Base-by-base conservation (phyloP, 139 green algal genomes). In the Haematococcus lacustris region DNA sequence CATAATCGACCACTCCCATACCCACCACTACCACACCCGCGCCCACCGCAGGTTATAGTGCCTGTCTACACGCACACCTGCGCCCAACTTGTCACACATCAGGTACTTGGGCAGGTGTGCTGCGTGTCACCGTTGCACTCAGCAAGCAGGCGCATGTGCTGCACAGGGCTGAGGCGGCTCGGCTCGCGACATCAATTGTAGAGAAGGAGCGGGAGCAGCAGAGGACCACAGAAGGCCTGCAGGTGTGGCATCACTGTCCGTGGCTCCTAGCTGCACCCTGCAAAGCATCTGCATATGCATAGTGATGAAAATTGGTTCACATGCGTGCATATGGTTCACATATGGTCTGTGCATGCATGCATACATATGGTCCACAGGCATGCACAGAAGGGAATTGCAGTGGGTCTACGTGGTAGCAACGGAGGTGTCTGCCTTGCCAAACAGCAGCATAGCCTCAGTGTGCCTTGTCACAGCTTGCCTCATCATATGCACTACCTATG, bases 151-250 rank as follows among this genome's bases (percentile, higher is more conserved):
- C 43, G 17, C 9, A 53, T 9, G 9, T 28, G 43, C 17, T 32
- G n/a, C 23, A 40, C 67, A 72, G 67, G 41, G 67, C 64, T 17
- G 71, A 76, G 62, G 66, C 71, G 43, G 53, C 76, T 2, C 73
- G 80, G 3, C 23, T 62, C 1, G 65, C 30, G 2, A 76, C 76
- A 9, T 39, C 60, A n/a, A 53, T 86, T 73, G 73, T 76, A 40
- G 80, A 86, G 66, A 76, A 75, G 39, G 80, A 86, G 51, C 61
- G 51, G 47, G 80, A 86, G 51, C 32, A 77, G 65, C 43, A 75
- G 68, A 33, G 71, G 51, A 35, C 68, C 50, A 74, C 66, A 1
- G 76, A 77, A 68, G 73, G 68, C n/a, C 72, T 79, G 74, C 66
- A 74, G 57, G 70, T 51, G 47, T 17, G 68, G 2, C 34, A 30